Base-by-base conservation (phyloP, 352 stramenopile species). In the Globisporangium ultimum region DNA sequence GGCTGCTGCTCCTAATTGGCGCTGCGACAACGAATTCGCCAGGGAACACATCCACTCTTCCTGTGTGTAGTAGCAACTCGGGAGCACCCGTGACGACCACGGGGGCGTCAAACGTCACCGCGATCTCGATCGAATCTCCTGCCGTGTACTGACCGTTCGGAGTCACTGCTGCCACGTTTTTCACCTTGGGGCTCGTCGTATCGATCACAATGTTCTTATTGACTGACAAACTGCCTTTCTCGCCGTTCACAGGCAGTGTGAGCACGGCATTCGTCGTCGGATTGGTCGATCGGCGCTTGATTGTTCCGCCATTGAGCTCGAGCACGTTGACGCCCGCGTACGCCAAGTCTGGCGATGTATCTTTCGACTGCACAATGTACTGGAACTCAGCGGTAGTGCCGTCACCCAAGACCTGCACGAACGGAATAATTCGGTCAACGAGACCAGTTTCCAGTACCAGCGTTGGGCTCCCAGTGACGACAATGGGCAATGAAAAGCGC, bases 201-300 rank as follows among this genome's bases (percentile, higher is more conserved):
- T 91, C 74, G 50, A 94, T 76, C 7, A 94, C 68, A 8, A 92
- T 76, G 53, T 90, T 89, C 48, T 84, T 88, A 45, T 75, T 84
- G 3, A 82, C 74, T 2, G 78, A 87, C 12, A 92, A 47, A 64
- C 80, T 90, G 1, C 80, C 78, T n/a, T 58, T 57, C 20, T 79
- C 72, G 32, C 75, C 80, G 47, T 87, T 87, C 0, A 66, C 48
- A 0, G 82, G 82, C 14, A 91, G 65, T 2, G 67, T 80, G 15
- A 89, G 53, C 0, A 76, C 32, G 1, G 77, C 79, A 42, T 80
- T 42, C 0, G 77, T 94, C 36, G 73, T 77, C 0, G 82, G 68
- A 2, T 63, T 74, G 0, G 74, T 85, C 2, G 77, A 85, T 43
- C 66, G 62, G 18, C 77, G 67, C 58, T 82, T 84, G 43, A 91